Percentiles rank a stretch among this genome's conserved stretches.
phyloP scores from a whole-genome alignment of 1,284 basidiomycete species.

The Austroboletus novae-zelandiae region DNA sequence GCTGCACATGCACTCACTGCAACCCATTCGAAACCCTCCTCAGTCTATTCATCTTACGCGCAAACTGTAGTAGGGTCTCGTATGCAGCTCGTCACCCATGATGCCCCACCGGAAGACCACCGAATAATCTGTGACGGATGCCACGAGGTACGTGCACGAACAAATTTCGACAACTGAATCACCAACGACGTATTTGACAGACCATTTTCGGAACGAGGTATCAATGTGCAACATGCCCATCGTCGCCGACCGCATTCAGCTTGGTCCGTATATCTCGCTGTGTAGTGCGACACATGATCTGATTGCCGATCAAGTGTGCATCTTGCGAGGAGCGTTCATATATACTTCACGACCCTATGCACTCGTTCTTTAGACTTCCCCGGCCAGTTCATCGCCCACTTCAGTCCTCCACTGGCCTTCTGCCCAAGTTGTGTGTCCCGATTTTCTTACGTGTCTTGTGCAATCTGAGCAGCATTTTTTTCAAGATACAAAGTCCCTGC shows the following conservation, averaged over 20 bases:
- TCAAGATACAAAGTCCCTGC: slow-evolving; percentile 62
- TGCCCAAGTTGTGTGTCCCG: slow-evolving; percentile 61
- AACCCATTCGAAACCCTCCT: slow-evolving; percentile 49
- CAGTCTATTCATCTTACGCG: slow-evolving; percentile 59
- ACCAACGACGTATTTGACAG: slow-evolving; percentile 34
- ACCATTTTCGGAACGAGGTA: slow-evolving; percentile 67
- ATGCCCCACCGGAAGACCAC: slow-evolving; percentile 46
- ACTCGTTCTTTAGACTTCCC: slow-evolving; percentile 84
- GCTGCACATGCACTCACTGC: slow-evolving; percentile 50
- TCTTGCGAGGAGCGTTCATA: slow-evolving; percentile 79
- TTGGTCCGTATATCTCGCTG: slow-evolving; percentile 45
- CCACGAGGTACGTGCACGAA: slow-evolving; percentile 43
- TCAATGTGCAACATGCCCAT: slow-evolving; percentile 76
- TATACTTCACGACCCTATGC: slow-evolving; percentile 74
- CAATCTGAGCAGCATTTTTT: neutral
- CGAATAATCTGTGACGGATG: slow-evolving; percentile 61
- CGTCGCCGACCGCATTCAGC: slow-evolving; percentile 57
- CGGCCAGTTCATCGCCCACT: slow-evolving; percentile 71
- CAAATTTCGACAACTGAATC: neutral
- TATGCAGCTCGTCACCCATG: slow-evolving; percentile 25
- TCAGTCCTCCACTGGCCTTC: slow-evolving; percentile 55
- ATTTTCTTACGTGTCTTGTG: slow-evolving; percentile 15
- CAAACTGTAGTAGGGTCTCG: slow-evolving; percentile 60
- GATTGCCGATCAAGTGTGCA: slow-evolving; percentile 55
- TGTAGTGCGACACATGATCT: slow-evolving; percentile 4